A percentile compares a stretch with the other conserved stretches of the same genome.
These are phyloP conservation scores for Aspergillus heteromorphus DNA, from an alignment of 495 filamentous ascomycete species.

Conservation along the genomic window DNA sequence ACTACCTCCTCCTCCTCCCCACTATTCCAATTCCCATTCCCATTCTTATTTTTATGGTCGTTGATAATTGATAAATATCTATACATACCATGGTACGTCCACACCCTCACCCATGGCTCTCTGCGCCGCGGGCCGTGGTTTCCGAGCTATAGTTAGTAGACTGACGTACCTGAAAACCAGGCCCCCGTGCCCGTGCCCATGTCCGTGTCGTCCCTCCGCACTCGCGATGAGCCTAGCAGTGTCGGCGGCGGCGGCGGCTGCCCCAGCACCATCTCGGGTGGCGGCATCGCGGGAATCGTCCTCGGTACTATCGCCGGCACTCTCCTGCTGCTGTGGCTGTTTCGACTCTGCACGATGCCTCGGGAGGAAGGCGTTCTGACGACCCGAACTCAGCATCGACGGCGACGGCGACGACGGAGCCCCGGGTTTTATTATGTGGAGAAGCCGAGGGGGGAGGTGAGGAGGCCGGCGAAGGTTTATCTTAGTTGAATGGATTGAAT, in stretches of 20 bases:
- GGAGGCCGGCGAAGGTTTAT: slow-evolving; percentile 36
- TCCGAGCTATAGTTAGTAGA: background rate
- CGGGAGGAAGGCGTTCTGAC: slow-evolving; percentile 20
- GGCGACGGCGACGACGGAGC: slow-evolving; percentile 16
- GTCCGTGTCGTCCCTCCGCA: slow-evolving; percentile 11
- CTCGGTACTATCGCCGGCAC: slow-evolving; percentile 54
- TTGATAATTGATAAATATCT: no score
- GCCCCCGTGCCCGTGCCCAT: no score
- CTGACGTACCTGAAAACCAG: no score
- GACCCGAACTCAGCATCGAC: slow-evolving; percentile 10
- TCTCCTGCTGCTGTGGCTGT: slow-evolving; percentile 51
- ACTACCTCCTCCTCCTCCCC: no score
- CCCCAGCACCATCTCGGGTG: slow-evolving; percentile 42
- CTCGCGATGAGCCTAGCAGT: slow-evolving; percentile 19
- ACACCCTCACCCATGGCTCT: background rate
- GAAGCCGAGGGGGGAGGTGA: slow-evolving; percentile 28
- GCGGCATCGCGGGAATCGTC: slow-evolving; percentile 57
- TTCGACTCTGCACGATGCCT: slow-evolving; percentile 22
- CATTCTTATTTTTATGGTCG: no score
- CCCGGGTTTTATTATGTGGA: slow-evolving; percentile 30
- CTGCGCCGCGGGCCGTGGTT: background rate
- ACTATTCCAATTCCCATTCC: no score
- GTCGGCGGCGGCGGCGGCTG: no score
- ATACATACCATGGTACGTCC: background rate
- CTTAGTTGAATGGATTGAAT: no score